Conservation (phyloP, 2,329 filamentous ascomycete species). For the Beauveria rudraprayagi region DNA sequence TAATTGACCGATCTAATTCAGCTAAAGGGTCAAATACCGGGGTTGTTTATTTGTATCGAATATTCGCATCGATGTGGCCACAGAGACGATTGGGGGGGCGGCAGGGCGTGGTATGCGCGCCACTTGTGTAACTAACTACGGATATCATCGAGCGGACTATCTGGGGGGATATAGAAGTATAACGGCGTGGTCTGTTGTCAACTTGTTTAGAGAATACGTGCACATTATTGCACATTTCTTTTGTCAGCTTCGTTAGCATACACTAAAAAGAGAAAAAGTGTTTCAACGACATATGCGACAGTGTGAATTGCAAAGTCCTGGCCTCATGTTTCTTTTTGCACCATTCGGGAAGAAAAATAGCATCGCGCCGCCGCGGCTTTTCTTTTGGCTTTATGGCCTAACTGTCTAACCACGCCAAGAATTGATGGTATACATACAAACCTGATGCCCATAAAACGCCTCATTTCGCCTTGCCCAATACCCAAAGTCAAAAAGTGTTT, state of each 20-base stretch:
- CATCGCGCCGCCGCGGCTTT: not conserved
- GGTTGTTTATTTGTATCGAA: slow-evolving; percentile 10
- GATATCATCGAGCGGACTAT: slow-evolving; percentile 7
- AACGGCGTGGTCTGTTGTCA: not conserved
- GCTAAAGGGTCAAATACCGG: not conserved
- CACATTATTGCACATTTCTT: slow-evolving; percentile 3
- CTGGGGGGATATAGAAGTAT: not conserved
- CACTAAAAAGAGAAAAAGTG: not conserved
- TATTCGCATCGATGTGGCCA: not conserved
- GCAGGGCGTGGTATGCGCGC: not conserved
- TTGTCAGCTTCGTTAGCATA: slow-evolving; percentile 6
- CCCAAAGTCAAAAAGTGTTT: slow-evolving; percentile 10
- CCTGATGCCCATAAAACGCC: not conserved
- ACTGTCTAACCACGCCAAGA: not conserved
- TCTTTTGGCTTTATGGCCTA: not conserved
- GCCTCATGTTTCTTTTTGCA: not conserved
- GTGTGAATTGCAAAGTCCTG: no score
- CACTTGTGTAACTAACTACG: slow-evolving; percentile 1
- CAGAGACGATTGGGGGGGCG: not conserved
- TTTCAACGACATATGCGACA: not conserved
- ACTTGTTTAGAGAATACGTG: slow-evolving; percentile 2
- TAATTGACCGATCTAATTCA: slow-evolving; percentile 20
- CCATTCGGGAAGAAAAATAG: not conserved
- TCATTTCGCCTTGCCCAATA: not conserved
- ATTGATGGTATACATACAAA: not conserved